Base-by-base conservation (phyloP, 495 filamentous ascomycete species). In the Penicillium taxi region DNA sequence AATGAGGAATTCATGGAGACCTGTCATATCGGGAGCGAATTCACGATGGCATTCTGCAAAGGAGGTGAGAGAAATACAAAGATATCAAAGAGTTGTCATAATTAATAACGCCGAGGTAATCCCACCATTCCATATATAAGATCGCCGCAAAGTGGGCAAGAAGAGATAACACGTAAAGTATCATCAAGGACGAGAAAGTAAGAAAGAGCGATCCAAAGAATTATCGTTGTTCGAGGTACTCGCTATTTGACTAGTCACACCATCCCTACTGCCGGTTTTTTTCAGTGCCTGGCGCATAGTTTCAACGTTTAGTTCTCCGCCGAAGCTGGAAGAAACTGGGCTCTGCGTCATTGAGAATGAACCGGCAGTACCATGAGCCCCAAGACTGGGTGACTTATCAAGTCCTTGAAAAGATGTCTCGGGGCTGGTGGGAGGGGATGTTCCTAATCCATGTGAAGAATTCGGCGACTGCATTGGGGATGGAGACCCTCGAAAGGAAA, bases 221-320 rank as follows among this genome's bases (percentile, higher is more conserved):
- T 57, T 61, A 35, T 65, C 63, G 37, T 45, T 52, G 16, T 52
- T 66, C 31, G 78, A 59, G 1, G 78, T 74, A 57, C 77, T 84
- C 23, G 73, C 52, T 9, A 79, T 72, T 32, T 75, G 73, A 55
- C 80, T 82, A 43, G 72, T 63, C 26, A 69, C 58, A 21, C 69
- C 72, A 53, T 94, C 88, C 13, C 83, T 81, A 60, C 83, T 90
- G 7, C 77, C 82, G 3, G 85, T 91, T 60, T 82, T 78, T 56
- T 50, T 37, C 20, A 56, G 21, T 3, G 88, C 86, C 61, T 94
- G 86, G 32, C 78, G 71, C 87, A 95, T 91, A 6, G 87, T 94
- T 65, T 95, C 86, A 39, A 95, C 79, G 18, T 76, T 81, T 24
- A 94, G 59, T 44, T 93, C 87, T 1, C 84, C 82, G 18, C 67